Evolutionary conservation across 306 rosid species (phyloP).

Genomic region (Arachis stenosperma): DNA sequence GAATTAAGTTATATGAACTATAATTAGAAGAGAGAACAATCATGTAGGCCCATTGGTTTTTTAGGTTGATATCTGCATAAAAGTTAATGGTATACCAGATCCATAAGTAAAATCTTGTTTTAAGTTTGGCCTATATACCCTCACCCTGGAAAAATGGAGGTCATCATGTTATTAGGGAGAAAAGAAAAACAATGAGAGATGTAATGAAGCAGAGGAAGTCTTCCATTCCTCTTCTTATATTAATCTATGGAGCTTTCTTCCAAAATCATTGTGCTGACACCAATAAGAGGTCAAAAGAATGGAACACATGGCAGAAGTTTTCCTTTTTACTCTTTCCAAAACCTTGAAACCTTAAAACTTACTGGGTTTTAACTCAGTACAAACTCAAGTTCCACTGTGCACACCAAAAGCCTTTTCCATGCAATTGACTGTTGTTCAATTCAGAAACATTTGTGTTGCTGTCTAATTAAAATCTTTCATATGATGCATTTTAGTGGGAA

Average conservation of each 20-base stretch:
- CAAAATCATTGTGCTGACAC: background rate
- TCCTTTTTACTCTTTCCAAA: background rate
- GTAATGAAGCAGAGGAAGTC: background rate
- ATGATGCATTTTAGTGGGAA: background rate
- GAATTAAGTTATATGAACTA: background rate
- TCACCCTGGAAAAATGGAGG: background rate
- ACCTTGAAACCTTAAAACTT: background rate
- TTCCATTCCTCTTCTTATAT: background rate
- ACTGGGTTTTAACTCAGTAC: background rate
- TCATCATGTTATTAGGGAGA: conserved; percentile 1
- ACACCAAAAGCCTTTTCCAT: background rate
- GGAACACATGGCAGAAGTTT: background rate
- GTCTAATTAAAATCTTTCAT: background rate
- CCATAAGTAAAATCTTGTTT: background rate
- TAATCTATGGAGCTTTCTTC: background rate
- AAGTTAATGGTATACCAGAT: background rate
- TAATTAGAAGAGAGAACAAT: background rate
- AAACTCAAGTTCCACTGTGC: background rate
- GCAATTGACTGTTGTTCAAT: conserved; percentile 3
- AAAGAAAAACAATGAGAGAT: background rate
- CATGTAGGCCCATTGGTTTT: background rate
- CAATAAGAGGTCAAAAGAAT: background rate
- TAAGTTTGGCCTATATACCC: background rate
- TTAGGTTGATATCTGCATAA: background rate
- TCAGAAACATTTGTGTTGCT: conserved; percentile 1